A percentile compares a stretch with the other conserved stretches of the same genome.
Evolutionary conservation across 1,284 basidiomycete species (phyloP).

Genomic region (Neolentinus lepideus): DNA sequence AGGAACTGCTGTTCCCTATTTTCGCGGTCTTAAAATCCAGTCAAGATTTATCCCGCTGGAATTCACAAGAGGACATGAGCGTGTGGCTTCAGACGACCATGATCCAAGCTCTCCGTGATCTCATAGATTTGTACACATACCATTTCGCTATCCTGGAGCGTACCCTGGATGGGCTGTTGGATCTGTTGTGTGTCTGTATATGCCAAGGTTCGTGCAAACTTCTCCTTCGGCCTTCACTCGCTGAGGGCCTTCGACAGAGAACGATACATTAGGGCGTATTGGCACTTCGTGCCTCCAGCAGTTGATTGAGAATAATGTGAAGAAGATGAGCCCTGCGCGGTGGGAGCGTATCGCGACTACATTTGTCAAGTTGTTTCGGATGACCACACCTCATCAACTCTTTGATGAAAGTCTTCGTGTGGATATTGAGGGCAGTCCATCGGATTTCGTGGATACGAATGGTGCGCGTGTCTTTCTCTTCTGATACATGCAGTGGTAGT

Average conservation of each 20-base stretch:
- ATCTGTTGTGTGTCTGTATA: constrained; percentile 94
- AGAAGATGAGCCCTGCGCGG: constrained; percentile 75
- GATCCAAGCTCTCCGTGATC: constrained; percentile 94
- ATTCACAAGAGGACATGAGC: constrained; percentile 97
- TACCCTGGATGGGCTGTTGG: constrained; percentile 86
- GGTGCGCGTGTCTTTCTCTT: constrained; percentile 26
- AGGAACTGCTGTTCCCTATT: constrained; percentile 97
- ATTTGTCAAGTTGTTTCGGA: constrained; percentile 93
- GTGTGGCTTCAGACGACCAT: constrained; percentile 99
- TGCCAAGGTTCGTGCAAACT: constrained; percentile 78
- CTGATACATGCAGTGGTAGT: not conserved
- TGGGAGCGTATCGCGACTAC: constrained; percentile 95
- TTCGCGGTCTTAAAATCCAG: constrained; percentile 93
- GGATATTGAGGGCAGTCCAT: constrained; percentile 62
- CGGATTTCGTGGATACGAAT: constrained; percentile 48
- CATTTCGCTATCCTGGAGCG: constrained; percentile 92
- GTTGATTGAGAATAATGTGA: constrained; percentile 89
- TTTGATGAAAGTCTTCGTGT: constrained; percentile 86
- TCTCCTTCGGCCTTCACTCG: constrained; percentile 1
- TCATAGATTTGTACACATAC: constrained; percentile 94
- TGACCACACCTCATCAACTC: constrained; percentile 95
- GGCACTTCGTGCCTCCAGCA: constrained; percentile 98
- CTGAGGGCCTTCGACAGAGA: constrained; percentile 52
- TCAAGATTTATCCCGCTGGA: constrained; percentile 88
- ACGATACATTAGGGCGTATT: constrained; percentile 96